These are phyloP conservation scores for Citrus sp. DNA, from an alignment of 345 rosid species.

Conservation along the genomic window DNA sequence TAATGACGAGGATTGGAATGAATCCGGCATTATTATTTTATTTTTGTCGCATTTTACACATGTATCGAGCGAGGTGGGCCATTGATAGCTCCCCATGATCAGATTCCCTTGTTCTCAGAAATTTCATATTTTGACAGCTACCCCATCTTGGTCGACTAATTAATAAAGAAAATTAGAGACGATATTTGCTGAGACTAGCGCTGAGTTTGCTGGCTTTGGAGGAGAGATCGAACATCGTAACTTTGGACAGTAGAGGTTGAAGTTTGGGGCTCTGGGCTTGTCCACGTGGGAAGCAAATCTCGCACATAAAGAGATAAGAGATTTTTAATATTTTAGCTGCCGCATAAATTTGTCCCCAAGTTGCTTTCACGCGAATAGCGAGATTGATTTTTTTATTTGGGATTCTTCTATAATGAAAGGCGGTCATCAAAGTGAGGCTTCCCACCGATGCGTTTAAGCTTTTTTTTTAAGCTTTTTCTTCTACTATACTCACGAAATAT, in stretches of 20 bases:
- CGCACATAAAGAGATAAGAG: too few species aligned
- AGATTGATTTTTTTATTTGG: neutral
- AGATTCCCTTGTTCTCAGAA: neutral
- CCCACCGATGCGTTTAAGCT: neutral
- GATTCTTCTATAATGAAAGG: neutral
- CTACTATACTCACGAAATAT: too few species aligned
- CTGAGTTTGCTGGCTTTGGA: neutral
- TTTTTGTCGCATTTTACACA: neutral
- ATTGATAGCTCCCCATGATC: neutral
- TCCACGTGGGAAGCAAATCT: too few species aligned
- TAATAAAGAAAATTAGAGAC: too few species aligned
- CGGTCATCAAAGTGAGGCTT: neutral
- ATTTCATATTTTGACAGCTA: too few species aligned
- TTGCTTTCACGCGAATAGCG: neutral
- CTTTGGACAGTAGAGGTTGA: too few species aligned
- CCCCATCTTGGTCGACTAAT: too few species aligned
- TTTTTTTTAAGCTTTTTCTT: too few species aligned
- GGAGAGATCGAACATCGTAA: too few species aligned
- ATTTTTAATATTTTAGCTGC: neutral
- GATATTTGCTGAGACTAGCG: too few species aligned
- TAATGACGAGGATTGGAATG: neutral
- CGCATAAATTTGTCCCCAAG: neutral
- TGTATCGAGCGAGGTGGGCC: neutral
- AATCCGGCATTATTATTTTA: neutral
- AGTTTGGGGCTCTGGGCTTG: too few species aligned